Evolutionary conservation across 257 asterid genomes (phyloP), one percentile per base, ranked within the genome.

Genomic region (Marsdenia floribunda): DNA sequence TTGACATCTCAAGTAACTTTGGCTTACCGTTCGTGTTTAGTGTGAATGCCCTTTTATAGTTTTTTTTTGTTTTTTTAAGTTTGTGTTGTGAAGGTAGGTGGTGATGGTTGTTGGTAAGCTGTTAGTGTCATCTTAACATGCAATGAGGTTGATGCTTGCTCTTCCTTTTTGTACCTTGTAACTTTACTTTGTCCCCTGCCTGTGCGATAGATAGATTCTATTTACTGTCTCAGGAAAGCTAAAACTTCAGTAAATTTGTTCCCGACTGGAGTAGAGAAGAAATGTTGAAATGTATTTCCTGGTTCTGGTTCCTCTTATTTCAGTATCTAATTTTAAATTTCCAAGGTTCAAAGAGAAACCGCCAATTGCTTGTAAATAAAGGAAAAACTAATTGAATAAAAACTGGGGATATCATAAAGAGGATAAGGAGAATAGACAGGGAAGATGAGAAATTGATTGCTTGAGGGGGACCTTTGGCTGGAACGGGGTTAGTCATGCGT

Each of bases 401-500:
- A 52, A 52, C 12, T 55, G 26, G 5, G 9, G 0, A 35, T 6
- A 65, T 24, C n/a, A 61, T 29, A 18, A 61, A 64, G 22, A 33
- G 46, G 71, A 66, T 66, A 66, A 65, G 33, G 71, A n/a, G 33
- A 40, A 22, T 15, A 11, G 69, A 6, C 7, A 64, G 46, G 18
- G 22, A 63, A 15, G 68, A 12, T 64, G 21, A 35, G 24, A 37
- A 35, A 6, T 65, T 65, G 29, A 66, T 64, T 64, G 71, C 18
- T 29, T 65, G 70, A n/a, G n/a, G 15, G 68, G 71, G 71, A 66
- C 71, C 71, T 66, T 18, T 18, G 71, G 52, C 1, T 18, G 29
- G 50, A 38, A 26, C 6, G 12, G 29, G 71, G 50, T 26, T 38
- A 18, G 33, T 66, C 71, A 66, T 18, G 71, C 0, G 70, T 18